phyloP scores from a whole-genome alignment of 352 stramenopile species.

The Peronospora belbahrii region DNA sequence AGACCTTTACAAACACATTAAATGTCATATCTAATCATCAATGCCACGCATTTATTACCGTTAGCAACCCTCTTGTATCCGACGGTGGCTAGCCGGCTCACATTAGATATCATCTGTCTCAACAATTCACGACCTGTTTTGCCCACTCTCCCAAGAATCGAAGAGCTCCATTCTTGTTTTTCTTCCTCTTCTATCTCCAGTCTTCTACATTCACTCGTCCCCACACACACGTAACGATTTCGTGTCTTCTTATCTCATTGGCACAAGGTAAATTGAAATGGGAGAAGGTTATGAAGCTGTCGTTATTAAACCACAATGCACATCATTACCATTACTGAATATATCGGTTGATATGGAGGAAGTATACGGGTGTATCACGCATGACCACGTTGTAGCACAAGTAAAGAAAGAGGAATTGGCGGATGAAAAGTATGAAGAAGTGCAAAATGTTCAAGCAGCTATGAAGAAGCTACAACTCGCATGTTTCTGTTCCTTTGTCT shows the following conservation, averaged over 20 bases:
- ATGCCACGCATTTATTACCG: no score
- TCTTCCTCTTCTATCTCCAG: no score
- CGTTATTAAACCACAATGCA: no score
- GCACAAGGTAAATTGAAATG: neutral
- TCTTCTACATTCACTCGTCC: no score
- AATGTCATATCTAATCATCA: no score
- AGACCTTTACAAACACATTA: no score
- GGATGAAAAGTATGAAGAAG: slow-evolving; percentile 26
- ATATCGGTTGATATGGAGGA: slow-evolving; percentile 31
- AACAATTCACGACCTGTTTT: slow-evolving; percentile 11
- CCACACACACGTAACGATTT: no score
- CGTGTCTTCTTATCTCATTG: no score
- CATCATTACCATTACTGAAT: slow-evolving; percentile 18
- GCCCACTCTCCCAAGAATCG: slow-evolving; percentile 2
- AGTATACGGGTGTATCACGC: slow-evolving; percentile 32
- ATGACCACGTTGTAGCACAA: slow-evolving; percentile 22
- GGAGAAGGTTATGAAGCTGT: neutral
- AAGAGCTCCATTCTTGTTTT: slow-evolving; percentile 11
- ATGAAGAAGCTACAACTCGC: slow-evolving; percentile 66
- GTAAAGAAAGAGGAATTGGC: slow-evolving; percentile 10
- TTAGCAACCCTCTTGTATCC: no score
- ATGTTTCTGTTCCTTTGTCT: slow-evolving; percentile 82
- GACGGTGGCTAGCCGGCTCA: no score
- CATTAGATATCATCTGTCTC: slow-evolving; percentile 2
- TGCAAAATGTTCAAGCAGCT: slow-evolving; percentile 26